Evolutionary conservation across 2,329 filamentous ascomycete species (phyloP), one percentile per base, ranked within the genome.

Genomic region (Pyrenophora teres): DNA sequence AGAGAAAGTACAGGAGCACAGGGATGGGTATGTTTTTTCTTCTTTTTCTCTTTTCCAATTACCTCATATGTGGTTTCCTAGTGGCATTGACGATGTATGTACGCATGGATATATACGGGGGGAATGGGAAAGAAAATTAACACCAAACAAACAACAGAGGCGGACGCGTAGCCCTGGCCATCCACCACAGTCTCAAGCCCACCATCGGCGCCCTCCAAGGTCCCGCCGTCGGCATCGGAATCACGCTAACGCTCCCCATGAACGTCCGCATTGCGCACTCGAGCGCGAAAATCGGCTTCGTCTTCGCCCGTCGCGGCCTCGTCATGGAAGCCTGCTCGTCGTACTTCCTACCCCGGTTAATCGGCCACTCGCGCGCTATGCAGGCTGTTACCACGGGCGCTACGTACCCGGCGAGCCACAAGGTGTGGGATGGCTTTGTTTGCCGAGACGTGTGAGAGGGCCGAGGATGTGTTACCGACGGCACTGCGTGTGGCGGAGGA

Each of bases 271-370:
- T 82, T 25, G 78, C 76, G 33, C 83, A 82, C 58, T 68, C 74
- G 35, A 73, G 76, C 9, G 85, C 87, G 2, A 88, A 87, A 66
- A 82, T 91, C 56, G 88, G 88, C 45, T 89, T 91, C 67, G 87
- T 90, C 15, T 92, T 92, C 70, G 80, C 82, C 19, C 81, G 87
- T 21, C 80, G 88, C 37, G 88, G 88, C 1, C 79, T 92, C 63
- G 79, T 84, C 52, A 87, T 89, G 82, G 89, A 92, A 72, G 87
- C 86, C 0, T 87, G 83, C 65, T 85, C 81, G 43, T 86, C 83
- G 7, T 92, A 82, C 72, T 92, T 89, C 76, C 78, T 92, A 31
- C 88, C 88, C 2, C 81, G 86, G 0, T 77, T 91, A 21, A 80
- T 91, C 53, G 88, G 89, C 50, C 77, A 81, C 48, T 81, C 81